Conservation (phyloP, 1,284 basidiomycete genomes). For the Cystobasidium sp. region DNA sequence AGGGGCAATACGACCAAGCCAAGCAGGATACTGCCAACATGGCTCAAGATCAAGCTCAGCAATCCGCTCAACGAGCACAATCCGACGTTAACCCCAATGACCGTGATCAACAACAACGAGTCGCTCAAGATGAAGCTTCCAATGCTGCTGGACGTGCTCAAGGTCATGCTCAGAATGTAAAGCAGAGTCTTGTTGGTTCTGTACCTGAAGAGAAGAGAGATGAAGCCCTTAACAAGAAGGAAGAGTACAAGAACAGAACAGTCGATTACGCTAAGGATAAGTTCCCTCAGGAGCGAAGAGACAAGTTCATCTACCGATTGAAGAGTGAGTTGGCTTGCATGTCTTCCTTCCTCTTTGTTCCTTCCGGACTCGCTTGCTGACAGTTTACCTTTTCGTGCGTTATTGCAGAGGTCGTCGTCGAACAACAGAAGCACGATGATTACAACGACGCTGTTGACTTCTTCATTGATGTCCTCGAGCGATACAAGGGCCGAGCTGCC, state of each 20-base stretch:
- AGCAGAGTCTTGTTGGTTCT: slow-evolving; percentile 54
- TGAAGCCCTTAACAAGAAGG: slow-evolving; percentile 56
- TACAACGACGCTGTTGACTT: slow-evolving; percentile 69
- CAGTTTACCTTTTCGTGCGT: slow-evolving; percentile 50
- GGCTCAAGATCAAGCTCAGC: slow-evolving; percentile 40
- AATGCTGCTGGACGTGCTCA: slow-evolving; percentile 51
- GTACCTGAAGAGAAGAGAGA: slow-evolving; percentile 54
- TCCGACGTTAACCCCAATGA: slow-evolving; percentile 51
- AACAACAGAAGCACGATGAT: slow-evolving; percentile 89
- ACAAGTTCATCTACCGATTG: slow-evolving; percentile 76
- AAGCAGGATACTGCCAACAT: slow-evolving; percentile 48
- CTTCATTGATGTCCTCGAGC: slow-evolving; percentile 59
- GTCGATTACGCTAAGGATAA: slow-evolving; percentile 72
- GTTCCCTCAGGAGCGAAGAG: slow-evolving; percentile 83
- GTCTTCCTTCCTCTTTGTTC: slow-evolving; percentile 32
- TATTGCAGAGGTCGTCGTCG: slow-evolving; percentile 71
- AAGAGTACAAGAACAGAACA: slow-evolving; percentile 61
- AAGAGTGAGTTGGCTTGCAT: slow-evolving; percentile 68
- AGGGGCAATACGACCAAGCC: slow-evolving; percentile 49
- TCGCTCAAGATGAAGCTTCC: slow-evolving; percentile 51
- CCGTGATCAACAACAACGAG: slow-evolving; percentile 54
- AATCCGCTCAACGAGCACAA: slow-evolving; percentile 34
- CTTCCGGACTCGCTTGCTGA: slow-evolving; percentile 55
- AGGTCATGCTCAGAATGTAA: slow-evolving; percentile 57
- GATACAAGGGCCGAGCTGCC: slow-evolving; percentile 73